Base-by-base conservation (phyloP, 371 early-diverging fungal genomes). In the Apophysomyces sp. region DNA sequence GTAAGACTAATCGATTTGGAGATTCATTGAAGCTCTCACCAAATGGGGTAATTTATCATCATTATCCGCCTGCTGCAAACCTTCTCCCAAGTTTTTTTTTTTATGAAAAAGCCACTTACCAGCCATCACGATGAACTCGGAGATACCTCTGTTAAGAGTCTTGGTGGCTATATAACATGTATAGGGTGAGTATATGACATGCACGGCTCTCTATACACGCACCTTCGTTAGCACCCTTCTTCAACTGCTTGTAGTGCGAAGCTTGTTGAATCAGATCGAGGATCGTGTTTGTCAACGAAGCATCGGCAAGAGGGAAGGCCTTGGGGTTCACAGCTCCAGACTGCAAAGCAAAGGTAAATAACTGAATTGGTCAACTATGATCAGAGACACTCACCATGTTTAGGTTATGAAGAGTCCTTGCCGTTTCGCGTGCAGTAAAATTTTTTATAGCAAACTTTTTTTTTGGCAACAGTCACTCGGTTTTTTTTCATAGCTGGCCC, bases 151-250 rank as follows among this genome's bases (percentile, higher is more conserved):
- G 91, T 99, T 99, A 52, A 99, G 87, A 54, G 98, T 96, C 90
- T 99, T 99, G 72, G 98, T 99, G 27, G 96, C 94, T 85, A 73
- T 4, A 30, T 29, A 24, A 58, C 26, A 12, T 4, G 11, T 34
- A 18, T 36, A 8, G 9, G 15, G 15, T 28, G 26, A 28, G 37
- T n/a, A 13, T 9, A 34, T 18, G 0, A 26, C 24, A n/a, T 28
- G 16, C 30, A 21, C 7, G 7, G 26, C 12, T 29, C n/a, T 16
- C 58, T 37, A 28, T 30, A n/a, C 16, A n/a, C 67, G 21, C 57
- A 84, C 85, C 85, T 86, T 99, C 99, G 90, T 99, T 99, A 69
- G 98, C 98, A 70, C 99, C 99, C 90, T 94, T 98, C 86, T 94
- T 98, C 63, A 99, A 87, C 85, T 98, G 98, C 88, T 97, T 97